Evolutionary conservation across 1,284 basidiomycete genomes (phyloP), one percentile per base, ranked within the genome.

Genomic region (Boletus semigastroideus): DNA sequence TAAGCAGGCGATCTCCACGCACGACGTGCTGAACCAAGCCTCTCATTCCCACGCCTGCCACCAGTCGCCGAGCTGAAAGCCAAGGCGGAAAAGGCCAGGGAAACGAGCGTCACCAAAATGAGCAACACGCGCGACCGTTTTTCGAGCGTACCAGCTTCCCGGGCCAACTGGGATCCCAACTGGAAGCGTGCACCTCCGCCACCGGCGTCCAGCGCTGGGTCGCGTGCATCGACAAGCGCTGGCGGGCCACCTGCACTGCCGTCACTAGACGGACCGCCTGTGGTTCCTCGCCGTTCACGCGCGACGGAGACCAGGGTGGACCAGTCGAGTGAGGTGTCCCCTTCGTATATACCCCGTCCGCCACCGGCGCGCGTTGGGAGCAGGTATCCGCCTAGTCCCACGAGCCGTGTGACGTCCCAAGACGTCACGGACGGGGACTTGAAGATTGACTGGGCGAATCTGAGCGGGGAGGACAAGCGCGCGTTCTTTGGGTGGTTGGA

Each of bases 401-500:
- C 22, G 22, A 22, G 48, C 17, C 57, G 45, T 17, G 46, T 44
- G 16, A 4, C 42, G 22, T 25, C 56, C 9, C 45, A 17, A 7
- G 56, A 49, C 6, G 46, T 2, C 25, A 47, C 34, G 25, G 52
- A 65, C 11, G 14, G 11, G 13, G 30, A 7, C 14, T 3, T 22
- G 22, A 59, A 54, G 42, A 79, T 91, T 28, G 83, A 89, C 62
- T 91, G 89, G 89, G 64, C 73, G 5, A 82, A 87, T 63, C 72
- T 91, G 39, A 78, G 80, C 1, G 59, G 63, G 9, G 74, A 82
- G 60, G 88, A 92, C 61, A 92, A 90, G 64, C 68, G 80, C 31
- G 78, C 72, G 16, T 84, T 92, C 62, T 92, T 92, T 66, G 68
- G 68, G 47, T 88, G 86, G 83, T 71, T 92, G 16, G 89, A 92